Evolutionary conservation across 2,329 filamentous ascomycete genomes (phyloP), one percentile per base, ranked within the genome.

Genomic region (Chaetomiaceae sp.): DNA sequence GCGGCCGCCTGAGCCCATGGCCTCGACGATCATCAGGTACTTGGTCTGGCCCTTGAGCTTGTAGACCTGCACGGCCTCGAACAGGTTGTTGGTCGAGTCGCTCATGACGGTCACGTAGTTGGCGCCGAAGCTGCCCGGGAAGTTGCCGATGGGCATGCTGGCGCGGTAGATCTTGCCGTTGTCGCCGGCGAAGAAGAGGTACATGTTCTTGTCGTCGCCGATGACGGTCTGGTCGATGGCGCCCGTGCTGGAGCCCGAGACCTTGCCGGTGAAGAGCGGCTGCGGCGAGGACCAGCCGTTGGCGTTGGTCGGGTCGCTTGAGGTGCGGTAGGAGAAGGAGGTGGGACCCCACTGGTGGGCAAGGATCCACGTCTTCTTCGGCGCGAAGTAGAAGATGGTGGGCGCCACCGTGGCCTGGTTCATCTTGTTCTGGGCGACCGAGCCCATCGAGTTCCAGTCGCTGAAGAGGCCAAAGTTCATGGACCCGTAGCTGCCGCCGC

Each of bases 11-110:
- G 61, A 33, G 1, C 80, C 80, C 35, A 76, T 74, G 0, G 77
- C 69, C 62, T 85, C 81, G 24, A 84, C 79, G 15, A 84, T 73
- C 77, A 84, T 83, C 46, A 84, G 73, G 62, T 84, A 85, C 53
- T 73, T 64, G 53, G 67, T 69, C 53, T 73, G 67, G 24, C 74
- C 76, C 30, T 69, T 38, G 48, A 83, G 57, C 2, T 71, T 81
- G 65, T 85, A 85, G 36, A 85, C 80, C 56, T 84, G 75, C 0
- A 83, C 78, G 0, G 79, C 79, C 58, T 85, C 81, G 60, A 83
- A 84, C 1, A 84, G 68, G 58, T 80, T 77, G 59, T 76, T 69
- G 12, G 47, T 66, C 2, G 69, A 65, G 60, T 81, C 80, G 57
- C 63, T 73, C 56, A 81, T 56, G 49, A 83, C 57, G 0, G 73